Evolutionary conservation across 1,284 basidiomycete genomes (phyloP).

Genomic region (Mycosarcoma maydis): DNA sequence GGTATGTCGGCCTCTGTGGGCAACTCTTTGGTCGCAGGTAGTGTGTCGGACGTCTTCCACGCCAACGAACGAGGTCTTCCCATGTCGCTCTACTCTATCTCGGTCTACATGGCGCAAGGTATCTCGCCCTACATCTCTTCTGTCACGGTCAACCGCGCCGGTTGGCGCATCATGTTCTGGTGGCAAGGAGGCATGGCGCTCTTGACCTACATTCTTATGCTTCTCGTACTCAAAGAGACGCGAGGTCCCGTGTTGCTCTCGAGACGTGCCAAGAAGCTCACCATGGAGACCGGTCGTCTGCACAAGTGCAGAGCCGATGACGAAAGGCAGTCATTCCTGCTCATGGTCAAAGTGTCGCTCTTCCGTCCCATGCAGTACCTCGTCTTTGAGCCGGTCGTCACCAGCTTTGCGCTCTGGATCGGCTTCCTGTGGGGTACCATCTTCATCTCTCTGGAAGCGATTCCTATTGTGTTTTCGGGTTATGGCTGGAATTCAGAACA

Average conservation of each 20-base stretch:
- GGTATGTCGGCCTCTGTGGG: slow-evolving; percentile 64
- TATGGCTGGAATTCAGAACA: slow-evolving; percentile 55
- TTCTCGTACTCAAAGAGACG: slow-evolving; percentile 63
- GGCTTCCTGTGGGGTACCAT: slow-evolving; percentile 56
- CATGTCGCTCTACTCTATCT: slow-evolving; percentile 68
- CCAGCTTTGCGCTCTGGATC: slow-evolving; percentile 69
- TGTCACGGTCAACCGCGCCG: slow-evolving; percentile 53
- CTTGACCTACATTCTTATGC: slow-evolving; percentile 37
- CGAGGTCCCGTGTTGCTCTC: slow-evolving; percentile 69
- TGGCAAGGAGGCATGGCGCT: slow-evolving; percentile 42
- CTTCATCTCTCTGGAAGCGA: slow-evolving; percentile 43
- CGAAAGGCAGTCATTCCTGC: slow-evolving; percentile 52
- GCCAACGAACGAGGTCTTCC: slow-evolving; percentile 66
- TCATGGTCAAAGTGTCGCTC: slow-evolving; percentile 64
- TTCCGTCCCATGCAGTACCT: slow-evolving; percentile 65
- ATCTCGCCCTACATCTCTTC: slow-evolving; percentile 57
- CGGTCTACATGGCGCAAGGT: slow-evolving; percentile 67
- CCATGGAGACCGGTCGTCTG: slow-evolving; percentile 65
- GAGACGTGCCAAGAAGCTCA: slow-evolving; percentile 65
- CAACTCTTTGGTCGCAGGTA: slow-evolving; percentile 63
- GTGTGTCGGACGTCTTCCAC: slow-evolving; percentile 64
- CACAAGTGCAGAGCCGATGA: slow-evolving; percentile 67
- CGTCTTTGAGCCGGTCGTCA: slow-evolving; percentile 69
- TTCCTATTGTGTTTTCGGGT: slow-evolving; percentile 59
- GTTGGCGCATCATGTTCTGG: slow-evolving; percentile 63